Evolutionary conservation across 192 early-diverging fungal species (phyloP).

Genomic region (Gryganskiella cystojenkinii): DNA sequence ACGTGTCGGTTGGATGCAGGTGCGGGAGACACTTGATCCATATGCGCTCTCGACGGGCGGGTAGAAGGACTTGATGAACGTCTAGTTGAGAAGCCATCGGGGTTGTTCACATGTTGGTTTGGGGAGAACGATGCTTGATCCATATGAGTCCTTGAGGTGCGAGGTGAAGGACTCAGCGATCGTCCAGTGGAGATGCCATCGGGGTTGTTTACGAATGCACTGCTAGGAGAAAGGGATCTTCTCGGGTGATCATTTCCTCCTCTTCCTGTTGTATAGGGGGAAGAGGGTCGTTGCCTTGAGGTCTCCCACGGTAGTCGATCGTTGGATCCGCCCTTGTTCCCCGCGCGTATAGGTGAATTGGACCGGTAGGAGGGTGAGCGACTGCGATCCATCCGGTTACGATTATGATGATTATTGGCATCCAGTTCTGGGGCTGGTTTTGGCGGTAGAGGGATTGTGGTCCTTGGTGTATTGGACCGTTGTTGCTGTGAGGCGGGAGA

Average conservation of each 20-base stretch:
- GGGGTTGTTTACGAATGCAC: not conserved
- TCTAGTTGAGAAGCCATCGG: slow-evolving; percentile 3
- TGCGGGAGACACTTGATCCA: slow-evolving; percentile 34
- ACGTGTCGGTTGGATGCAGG: not conserved
- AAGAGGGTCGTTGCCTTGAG: not conserved
- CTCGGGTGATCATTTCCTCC: slow-evolving; percentile 5
- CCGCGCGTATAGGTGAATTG: slow-evolving; percentile 25
- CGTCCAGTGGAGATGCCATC: slow-evolving; percentile 12
- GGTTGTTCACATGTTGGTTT: not conserved
- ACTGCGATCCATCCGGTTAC: slow-evolving; percentile 23
- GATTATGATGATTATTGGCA: slow-evolving; percentile 19
- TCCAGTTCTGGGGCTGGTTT: slow-evolving; percentile 31
- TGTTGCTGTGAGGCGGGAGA: not conserved
- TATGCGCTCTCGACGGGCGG: slow-evolving; percentile 20
- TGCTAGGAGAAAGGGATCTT: slow-evolving; percentile 20
- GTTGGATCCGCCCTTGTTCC: not conserved
- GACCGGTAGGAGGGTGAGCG: slow-evolving; percentile 43
- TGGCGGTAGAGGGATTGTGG: slow-evolving; percentile 38
- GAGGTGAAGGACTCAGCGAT: slow-evolving; percentile 13
- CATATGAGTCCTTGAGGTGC: too few species aligned
- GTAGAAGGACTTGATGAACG: slow-evolving; percentile 12
- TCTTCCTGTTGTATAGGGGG: not conserved
- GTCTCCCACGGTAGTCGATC: slow-evolving; percentile 16
- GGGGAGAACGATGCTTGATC: too few species aligned
- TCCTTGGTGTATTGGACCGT: slow-evolving; percentile 19